Evolutionary conservation across 768 basidiomycete species (phyloP).

Genomic region (Phanerodontia chrysosporium): DNA sequence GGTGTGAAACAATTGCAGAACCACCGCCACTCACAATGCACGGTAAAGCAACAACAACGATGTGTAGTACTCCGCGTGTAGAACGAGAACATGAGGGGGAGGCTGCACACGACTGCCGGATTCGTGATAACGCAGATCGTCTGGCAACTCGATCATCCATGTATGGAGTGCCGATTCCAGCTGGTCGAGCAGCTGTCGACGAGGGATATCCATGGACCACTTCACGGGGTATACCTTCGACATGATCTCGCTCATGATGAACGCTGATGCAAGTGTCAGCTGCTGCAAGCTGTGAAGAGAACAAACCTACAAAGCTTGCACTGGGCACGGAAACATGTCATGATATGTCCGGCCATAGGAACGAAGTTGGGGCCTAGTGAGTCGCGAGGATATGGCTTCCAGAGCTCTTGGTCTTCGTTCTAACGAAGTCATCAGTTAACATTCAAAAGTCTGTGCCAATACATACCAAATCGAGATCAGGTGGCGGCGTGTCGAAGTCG

Average conservation of each 20-base stretch:
- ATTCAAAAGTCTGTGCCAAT: background rate
- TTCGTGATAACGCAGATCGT: constrained; percentile 56
- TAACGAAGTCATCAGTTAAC: constrained; percentile 23
- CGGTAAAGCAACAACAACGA: constrained; percentile 71
- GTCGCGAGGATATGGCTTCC: constrained; percentile 44
- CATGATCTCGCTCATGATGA: constrained; percentile 65
- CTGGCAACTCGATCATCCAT: constrained; percentile 70
- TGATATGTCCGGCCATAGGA: constrained; percentile 43
- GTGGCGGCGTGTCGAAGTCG: constrained; percentile 55
- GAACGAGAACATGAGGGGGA: constrained; percentile 59
- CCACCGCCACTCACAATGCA: constrained; percentile 58
- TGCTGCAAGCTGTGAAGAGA: too few relatives aligned
- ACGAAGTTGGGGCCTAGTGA: constrained; percentile 35
- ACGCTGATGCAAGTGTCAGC: too few relatives aligned
- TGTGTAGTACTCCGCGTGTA: constrained; percentile 76
- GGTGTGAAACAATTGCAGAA: too few relatives aligned
- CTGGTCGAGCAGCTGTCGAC: constrained; percentile 44
- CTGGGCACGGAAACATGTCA: constrained; percentile 53
- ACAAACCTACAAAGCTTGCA: constrained; percentile 59
- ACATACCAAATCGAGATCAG: constrained; percentile 48
- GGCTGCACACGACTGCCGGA: constrained; percentile 49
- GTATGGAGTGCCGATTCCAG: constrained; percentile 69
- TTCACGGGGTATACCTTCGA: constrained; percentile 69
- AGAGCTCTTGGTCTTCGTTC: constrained; percentile 55
- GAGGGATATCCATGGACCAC: constrained; percentile 38